These are phyloP conservation scores for Corynespora cassiicola DNA, from an alignment of 2,329 filamentous ascomycete genomes.

Conservation along the genomic window DNA sequence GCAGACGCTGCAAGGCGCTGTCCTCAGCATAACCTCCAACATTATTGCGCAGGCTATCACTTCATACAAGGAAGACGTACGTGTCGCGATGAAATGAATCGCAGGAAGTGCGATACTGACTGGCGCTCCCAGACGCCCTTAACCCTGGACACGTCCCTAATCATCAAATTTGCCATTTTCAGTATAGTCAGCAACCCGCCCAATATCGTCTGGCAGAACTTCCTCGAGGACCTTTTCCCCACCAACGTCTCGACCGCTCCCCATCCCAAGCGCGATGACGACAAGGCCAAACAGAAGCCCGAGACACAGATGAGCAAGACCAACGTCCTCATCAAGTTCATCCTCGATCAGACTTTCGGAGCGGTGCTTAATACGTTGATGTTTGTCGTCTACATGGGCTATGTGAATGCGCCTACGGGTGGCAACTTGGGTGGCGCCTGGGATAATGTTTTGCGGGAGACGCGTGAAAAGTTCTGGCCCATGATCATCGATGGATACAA, in stretches of 20 bases:
- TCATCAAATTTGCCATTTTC: constrained; percentile 81
- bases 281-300: constrained; percentile 31
- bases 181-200: constrained; percentile 76
- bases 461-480: constrained; percentile 62
- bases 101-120: constrained; percentile 13
- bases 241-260: constrained; percentile 53
- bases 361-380: constrained; percentile 69
- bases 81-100: constrained; percentile 16
- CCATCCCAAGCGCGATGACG: constrained; percentile 32
- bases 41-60: constrained; percentile 74
- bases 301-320: constrained; percentile 56
- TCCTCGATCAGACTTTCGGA: constrained; percentile 73
- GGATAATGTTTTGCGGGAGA: constrained; percentile 35
- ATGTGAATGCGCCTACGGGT: constrained; percentile 42
- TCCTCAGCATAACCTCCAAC: constrained; percentile 73
- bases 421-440: constrained; percentile 33
- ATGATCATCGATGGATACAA: constrained; percentile 68
- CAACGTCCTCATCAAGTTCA: constrained; percentile 72
- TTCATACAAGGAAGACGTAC: constrained; percentile 66
- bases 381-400: constrained; percentile 67
- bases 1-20: constrained; percentile 65
- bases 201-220: constrained; percentile 87
- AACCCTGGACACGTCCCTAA: constrained; percentile 68
- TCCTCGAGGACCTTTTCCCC: constrained; percentile 77
- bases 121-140: constrained; percentile 59